Conservation (phyloP, 164 flowering plant species). For the grape (Vitis vinifera) region ASM3070453v1 NC_081810.1:721001-721500, state of each 20-base stretch:
- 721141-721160: constrained; percentile 45
- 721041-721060: not conserved
- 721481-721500: too few species aligned
- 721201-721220: constrained; percentile 51
- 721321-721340: too few species aligned
- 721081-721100: constrained; percentile 47
- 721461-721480: too few species aligned
- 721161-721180: constrained; percentile 60
- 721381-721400: too few species aligned
- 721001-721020: not conserved
- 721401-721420: not conserved
- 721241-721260: constrained; percentile 54
- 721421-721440: not conserved
- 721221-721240: constrained; percentile 51
- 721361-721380: too few species aligned
- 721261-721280: constrained; percentile 17
- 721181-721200: constrained; percentile 48
- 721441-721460: too few species aligned
- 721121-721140: constrained; percentile 58
- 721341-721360: too few species aligned
- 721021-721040: too few species aligned
- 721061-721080: constrained; percentile 49
- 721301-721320: too few species aligned
- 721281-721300: too few species aligned
- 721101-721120: constrained; percentile 53